These are phyloP conservation scores for Penicillium mononematosum DNA, from an alignment of 495 filamentous ascomycete species.

Conservation along the genomic window DNA sequence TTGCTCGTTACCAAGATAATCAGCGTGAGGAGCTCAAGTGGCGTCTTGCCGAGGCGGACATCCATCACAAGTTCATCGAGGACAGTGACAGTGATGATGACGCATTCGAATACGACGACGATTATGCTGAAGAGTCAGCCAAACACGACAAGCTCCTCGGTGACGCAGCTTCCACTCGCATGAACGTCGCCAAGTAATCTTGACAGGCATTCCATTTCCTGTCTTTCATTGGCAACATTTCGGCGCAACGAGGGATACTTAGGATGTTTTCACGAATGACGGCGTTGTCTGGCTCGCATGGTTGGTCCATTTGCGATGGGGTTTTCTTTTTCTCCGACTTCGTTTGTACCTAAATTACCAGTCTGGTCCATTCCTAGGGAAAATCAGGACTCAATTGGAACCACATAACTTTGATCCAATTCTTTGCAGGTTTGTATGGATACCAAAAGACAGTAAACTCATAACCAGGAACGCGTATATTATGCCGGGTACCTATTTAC, in stretches of 20 bases:
- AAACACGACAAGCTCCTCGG: slow-evolving; percentile 35
- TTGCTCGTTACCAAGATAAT: slow-evolving; percentile 86
- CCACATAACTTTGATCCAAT: slow-evolving; percentile 8
- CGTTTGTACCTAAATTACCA: slow-evolving; percentile 28
- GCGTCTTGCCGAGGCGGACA: slow-evolving; percentile 54
- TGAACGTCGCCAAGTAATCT: slow-evolving; percentile 43
- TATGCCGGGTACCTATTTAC: neutral
- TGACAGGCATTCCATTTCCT: neutral
- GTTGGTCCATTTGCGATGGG: slow-evolving; percentile 19
- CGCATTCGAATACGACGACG: slow-evolving; percentile 49
- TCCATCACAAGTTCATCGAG: slow-evolving; percentile 57
- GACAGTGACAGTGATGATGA: slow-evolving; percentile 54
- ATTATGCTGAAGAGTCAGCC: slow-evolving; percentile 17
- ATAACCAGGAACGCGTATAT: neutral
- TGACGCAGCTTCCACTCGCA: slow-evolving; percentile 44
- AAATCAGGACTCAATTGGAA: slow-evolving; percentile 15
- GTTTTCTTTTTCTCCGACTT: slow-evolving; percentile 23
- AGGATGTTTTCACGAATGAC: slow-evolving; percentile 30
- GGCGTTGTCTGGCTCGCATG: slow-evolving; percentile 26
- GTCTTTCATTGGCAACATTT: slow-evolving; percentile 25
- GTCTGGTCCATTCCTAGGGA: neutral
- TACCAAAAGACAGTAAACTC: neutral
- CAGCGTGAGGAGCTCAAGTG: slow-evolving; percentile 75
- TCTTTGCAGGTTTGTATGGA: neutral
- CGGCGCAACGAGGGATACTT: slow-evolving; percentile 37